Evolutionary conservation across 306 rosid species (phyloP), one percentile per base, ranked within the genome.

Genomic region (Psophocarpus tetragonolobus): DNA sequence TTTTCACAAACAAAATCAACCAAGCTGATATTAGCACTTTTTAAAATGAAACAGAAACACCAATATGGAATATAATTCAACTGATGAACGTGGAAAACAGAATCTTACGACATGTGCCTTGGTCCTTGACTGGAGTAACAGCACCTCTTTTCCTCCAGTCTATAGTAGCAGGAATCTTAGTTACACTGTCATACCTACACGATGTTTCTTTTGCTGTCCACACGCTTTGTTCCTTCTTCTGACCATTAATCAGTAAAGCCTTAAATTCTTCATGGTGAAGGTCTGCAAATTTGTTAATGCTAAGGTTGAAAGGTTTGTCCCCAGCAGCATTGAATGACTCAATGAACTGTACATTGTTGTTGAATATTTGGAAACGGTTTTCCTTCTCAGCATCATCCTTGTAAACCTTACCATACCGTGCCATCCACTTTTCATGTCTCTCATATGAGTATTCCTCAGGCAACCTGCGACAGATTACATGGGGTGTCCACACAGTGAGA

Each of bases 141-240:
- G 75, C 85, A 57, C 88, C 67, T 51, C 41, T 14, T 20, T 68
- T 26, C 39, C 85, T 77, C 85, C 83, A 73, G 45, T 84, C 81
- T 17, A 81, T 1, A 14, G 10, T 66, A 8, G 27, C 1, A 23
- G 76, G 84, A 35, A 54, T 13, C 14, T 10, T 15, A 44, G 33
- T 78, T 3, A 74, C 20, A 44, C 26, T 80, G 13, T 68, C 63
- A 66, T 76, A 60, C 4, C 17, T 58, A 13, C 80, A 85, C 0
- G 75, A 20, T 42, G 72, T 27, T 8, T 24, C 38, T 5, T 27
- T 3, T 2, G 35, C 4, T 5, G 51, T 44, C 45, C 1, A 7
- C 24, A 33, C n/a, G 3, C n/a, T 0, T 3, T 12, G 5, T 4
- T 20, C 0, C 47, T 4, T 76, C 45, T 51, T 56, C 30, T 12